Evolutionary conservation across 768 basidiomycete species (phyloP).

Genomic region (Serendipita sp.): DNA sequence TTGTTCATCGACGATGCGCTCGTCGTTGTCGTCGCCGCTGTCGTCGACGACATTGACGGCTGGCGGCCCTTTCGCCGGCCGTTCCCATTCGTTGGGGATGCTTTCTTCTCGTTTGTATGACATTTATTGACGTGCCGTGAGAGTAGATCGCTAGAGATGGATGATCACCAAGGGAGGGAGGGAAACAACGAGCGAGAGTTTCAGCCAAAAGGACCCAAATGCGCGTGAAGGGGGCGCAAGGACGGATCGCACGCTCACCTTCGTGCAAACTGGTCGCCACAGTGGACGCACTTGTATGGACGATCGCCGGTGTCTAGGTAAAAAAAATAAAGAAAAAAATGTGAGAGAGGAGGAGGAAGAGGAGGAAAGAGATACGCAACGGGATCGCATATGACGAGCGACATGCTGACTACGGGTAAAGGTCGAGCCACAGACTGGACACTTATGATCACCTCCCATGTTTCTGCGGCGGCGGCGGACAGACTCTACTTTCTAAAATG

Average conservation of each 20-base stretch:
- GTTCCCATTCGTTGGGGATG: neutral
- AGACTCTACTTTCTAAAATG: too few species aligned
- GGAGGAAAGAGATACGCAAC: conserved; percentile 11
- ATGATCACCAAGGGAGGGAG: too few species aligned
- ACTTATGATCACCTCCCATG: conserved; percentile 76
- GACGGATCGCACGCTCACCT: conserved; percentile 32
- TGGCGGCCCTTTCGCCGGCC: neutral
- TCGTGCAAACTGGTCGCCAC: conserved; percentile 80
- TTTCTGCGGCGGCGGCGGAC: too few species aligned
- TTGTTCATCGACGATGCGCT: neutral
- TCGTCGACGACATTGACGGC: neutral
- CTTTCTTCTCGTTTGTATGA: conserved; percentile 55
- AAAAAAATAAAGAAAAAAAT: conserved; percentile 8
- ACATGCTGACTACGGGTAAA: conserved; percentile 7
- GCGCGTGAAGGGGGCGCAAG: neutral
- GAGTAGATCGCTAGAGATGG: conserved; percentile 49
- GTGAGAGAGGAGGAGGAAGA: conserved; percentile 11
- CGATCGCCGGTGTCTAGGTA: conserved; percentile 69
- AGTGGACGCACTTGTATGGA: conserved; percentile 76
- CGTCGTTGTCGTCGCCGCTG: neutral
- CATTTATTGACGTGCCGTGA: conserved; percentile 82
- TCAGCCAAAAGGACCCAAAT: too few species aligned
- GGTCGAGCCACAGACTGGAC: conserved; percentile 26
- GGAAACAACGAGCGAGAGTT: too few species aligned
- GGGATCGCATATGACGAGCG: conserved; percentile 6